Evolutionary conservation across 148 eudicot genomes (phyloP).

Genomic region (Rhododendron simsii): DNA sequence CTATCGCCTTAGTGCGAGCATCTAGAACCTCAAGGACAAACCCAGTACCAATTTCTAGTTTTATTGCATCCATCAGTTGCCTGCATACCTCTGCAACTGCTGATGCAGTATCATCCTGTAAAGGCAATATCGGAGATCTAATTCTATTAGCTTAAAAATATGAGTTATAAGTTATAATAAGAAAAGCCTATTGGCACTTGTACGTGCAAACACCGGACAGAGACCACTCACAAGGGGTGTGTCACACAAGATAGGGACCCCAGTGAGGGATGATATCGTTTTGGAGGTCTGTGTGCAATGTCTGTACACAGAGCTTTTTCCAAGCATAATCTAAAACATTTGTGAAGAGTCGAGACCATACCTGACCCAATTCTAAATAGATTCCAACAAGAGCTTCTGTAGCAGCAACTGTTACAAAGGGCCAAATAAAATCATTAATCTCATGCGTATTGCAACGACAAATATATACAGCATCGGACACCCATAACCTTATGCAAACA

Average conservation of each 20-base stretch:
- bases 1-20: constrained; percentile 57
- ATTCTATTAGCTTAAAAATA: neutral
- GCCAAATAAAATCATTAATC: neutral
- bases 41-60: constrained; percentile 40
- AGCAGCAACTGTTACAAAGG: constrained; percentile 65
- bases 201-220: neutral
- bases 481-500: neutral
- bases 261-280: neutral
- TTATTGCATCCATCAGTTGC: constrained; percentile 49
- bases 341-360: constrained; percentile 11
- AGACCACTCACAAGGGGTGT: neutral
- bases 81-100: constrained; percentile 60
- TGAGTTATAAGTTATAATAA: constrained; percentile 4
- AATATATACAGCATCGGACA: neutral
- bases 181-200: neutral
- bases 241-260: neutral
- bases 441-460: neutral
- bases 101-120: constrained; percentile 76
- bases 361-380: constrained; percentile 69
- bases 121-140: constrained; percentile 12
- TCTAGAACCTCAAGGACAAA: constrained; percentile 36
- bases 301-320: neutral
- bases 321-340: neutral
- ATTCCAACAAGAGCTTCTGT: constrained; percentile 84
- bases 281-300: neutral